Evolutionary conservation across 331 rosid genomes (phyloP), one percentile per base, ranked within the genome.

Genomic region (Malus hybrid): DNA sequence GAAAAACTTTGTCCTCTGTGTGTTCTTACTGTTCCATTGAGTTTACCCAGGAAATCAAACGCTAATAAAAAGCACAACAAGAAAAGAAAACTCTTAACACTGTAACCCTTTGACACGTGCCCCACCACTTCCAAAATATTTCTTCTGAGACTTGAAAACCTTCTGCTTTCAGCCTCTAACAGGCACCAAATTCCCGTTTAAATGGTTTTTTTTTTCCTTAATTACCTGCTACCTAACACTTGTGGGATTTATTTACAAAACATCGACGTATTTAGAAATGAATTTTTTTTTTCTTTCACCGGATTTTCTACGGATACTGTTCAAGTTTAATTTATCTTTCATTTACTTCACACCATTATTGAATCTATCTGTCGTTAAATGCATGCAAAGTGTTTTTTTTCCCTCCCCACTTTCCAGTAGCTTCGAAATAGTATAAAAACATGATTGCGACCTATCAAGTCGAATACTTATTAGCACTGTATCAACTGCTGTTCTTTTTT

Each of bases 121-220:
- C 58, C 76, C 76, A 63, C 79, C 57, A 66, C 29, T 18, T 10
- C 50, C 66, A 55, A 4, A 60, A 70, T 13, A 52, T 79, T n/a
- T 52, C 77, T 74, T 66, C 77, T 72, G 44, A 78, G 81, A 80
- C 79, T 80, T 71, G 10, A 73, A 58, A 73, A 73, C 82, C 81
- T 48, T 16, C 63, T 7, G 10, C 63, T 14, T 46, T 46, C 52
- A 44, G 50, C 50, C 50, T 44, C 3, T 44, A 10, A 44, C 50
- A 44, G 24, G 22, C 69, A 2, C 69, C 34, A 32, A 63, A 29
- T 15, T 63, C 67, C 42, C 15, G 42, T 64, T 64, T 30, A 19
- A 33, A 44, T 12, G 16, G 48, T 24, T 24, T 10, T 42, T 44
- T 44, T 44, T 39, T 46, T 1, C 6, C 52, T 46, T 46, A 12